These are phyloP conservation scores for Dipodascus geniculatus DNA, from an alignment of 805 yeast species.

Conservation along the genomic window DNA sequence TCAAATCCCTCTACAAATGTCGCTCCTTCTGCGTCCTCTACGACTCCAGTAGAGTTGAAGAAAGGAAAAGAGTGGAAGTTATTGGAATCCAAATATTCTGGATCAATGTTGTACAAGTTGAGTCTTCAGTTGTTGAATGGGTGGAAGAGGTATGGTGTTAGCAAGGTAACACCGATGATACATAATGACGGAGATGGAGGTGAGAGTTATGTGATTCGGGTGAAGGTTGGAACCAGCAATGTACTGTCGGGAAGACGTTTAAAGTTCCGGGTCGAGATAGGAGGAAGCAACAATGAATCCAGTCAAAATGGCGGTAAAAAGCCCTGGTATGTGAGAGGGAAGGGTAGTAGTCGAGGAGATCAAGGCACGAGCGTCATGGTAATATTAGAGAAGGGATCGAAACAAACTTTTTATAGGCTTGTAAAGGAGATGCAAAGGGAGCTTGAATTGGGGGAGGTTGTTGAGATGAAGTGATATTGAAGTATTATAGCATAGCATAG, in stretches of 20 bases:
- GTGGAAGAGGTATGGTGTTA: not conserved
- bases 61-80: not conserved
- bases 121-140: not conserved
- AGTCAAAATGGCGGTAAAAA: not conserved
- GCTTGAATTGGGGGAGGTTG: not conserved
- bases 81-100: not conserved
- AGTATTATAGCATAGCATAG: no score
- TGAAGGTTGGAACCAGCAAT: not conserved
- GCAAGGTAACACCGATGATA: not conserved
- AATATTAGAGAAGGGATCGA: not conserved
- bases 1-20: not conserved
- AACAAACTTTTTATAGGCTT: not conserved
- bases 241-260: not conserved
- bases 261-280: not conserved
- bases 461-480: not conserved
- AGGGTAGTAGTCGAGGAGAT: not conserved
- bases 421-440: not conserved
- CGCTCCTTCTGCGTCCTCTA: slow-evolving; percentile 1
- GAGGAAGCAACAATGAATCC: not conserved
- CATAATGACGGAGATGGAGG: not conserved
- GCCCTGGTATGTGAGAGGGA: not conserved
- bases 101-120: not conserved
- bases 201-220: not conserved
- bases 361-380: not conserved
- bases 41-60: slow-evolving; percentile 3